Evolutionary conservation across 1,284 basidiomycete species (phyloP).

Genomic region (Pseudozyma sp.): DNA sequence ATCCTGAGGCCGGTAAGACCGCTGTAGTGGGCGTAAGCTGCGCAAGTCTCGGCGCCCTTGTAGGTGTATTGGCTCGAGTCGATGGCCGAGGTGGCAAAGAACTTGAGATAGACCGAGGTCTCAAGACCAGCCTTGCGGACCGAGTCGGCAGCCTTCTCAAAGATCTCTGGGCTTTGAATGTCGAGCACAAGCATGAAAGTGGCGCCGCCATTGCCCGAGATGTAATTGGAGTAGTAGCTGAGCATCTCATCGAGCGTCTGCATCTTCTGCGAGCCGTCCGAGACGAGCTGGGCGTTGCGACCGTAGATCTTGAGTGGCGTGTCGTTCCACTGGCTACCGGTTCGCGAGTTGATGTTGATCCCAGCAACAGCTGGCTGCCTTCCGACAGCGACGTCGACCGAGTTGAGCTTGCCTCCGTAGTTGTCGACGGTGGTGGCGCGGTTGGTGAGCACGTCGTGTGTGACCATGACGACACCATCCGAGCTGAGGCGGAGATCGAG

Average conservation of each 20-base stretch:
- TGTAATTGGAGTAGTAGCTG: slow-evolving; percentile 4
- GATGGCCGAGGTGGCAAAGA: slow-evolving; percentile 13
- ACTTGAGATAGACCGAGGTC: slow-evolving; percentile 13
- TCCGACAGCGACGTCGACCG: slow-evolving; percentile 3
- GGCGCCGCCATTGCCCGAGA: slow-evolving; percentile 4
- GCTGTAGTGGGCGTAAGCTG: slow-evolving; percentile 10
- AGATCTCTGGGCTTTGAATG: slow-evolving; percentile 3
- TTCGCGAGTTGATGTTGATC: slow-evolving; percentile 7
- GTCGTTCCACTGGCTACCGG: slow-evolving; percentile 10
- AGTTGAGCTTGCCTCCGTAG: slow-evolving; percentile 12
- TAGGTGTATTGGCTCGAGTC: slow-evolving; percentile 8
- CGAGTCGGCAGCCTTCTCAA: slow-evolving; percentile 2
- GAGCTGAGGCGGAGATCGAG: slow-evolving; percentile 14
- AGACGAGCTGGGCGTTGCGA: slow-evolving; percentile 4
- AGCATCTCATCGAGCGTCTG: slow-evolving; percentile 15
- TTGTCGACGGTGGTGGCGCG: slow-evolving; percentile 12
- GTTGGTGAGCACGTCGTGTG: slow-evolving; percentile 10
- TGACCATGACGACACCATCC: slow-evolving; percentile 7
- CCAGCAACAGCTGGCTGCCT: slow-evolving; percentile 5
- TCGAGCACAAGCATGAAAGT: slow-evolving; percentile 7
- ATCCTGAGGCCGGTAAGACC: slow-evolving; percentile 14
- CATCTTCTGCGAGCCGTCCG: slow-evolving; percentile 9
- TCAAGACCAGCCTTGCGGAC: slow-evolving; percentile 1
- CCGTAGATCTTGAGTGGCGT: slow-evolving; percentile 16
- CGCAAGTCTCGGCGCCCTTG: slow-evolving; percentile 7